Percentiles rank a stretch among this genome's conserved stretches.
phyloP scores from a whole-genome alignment of 768 basidiomycete genomes.

The Leccinum obscurum region DNA sequence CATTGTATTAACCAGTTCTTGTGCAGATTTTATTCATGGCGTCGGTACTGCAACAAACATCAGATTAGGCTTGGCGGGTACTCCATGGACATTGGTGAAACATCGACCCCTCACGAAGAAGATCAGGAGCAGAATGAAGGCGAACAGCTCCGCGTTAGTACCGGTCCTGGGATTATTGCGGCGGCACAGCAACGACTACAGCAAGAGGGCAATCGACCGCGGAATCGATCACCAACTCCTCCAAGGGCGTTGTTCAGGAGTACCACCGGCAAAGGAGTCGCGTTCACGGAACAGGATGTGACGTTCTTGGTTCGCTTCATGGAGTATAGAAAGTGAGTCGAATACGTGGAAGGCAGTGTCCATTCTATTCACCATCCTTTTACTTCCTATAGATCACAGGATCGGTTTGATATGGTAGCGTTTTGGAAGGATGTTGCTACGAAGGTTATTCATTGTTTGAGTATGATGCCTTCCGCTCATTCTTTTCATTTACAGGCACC shows the following conservation, averaged over 20 bases:
- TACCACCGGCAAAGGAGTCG: slow-evolving; percentile 88
- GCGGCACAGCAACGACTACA: slow-evolving; percentile 44
- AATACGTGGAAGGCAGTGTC: background rate
- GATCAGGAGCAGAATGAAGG: slow-evolving; percentile 44
- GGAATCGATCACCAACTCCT: slow-evolving; percentile 76
- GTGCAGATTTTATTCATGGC: slow-evolving; percentile 83
- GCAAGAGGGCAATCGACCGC: slow-evolving; percentile 37
- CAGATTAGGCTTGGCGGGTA: slow-evolving; percentile 89
- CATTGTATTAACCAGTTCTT: background rate
- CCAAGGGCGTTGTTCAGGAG: slow-evolving; percentile 78
- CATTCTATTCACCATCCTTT: slow-evolving; percentile 4
- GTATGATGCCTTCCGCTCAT: slow-evolving; percentile 5
- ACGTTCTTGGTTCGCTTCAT: slow-evolving; percentile 74
- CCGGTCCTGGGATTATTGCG: slow-evolving; percentile 46
- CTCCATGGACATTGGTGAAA: slow-evolving; percentile 65
- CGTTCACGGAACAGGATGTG: slow-evolving; percentile 84
- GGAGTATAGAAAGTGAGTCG: slow-evolving; percentile 68
- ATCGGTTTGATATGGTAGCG: slow-evolving; percentile 68
- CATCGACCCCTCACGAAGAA: slow-evolving; percentile 44
- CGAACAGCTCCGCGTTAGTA: slow-evolving; percentile 37
- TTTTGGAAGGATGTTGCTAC: slow-evolving; percentile 79
- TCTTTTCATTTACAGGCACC: slow-evolving; percentile 56
- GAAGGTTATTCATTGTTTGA: slow-evolving; percentile 44
- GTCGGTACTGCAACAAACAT: slow-evolving; percentile 90
- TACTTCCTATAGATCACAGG: slow-evolving; percentile 45